Percentiles rank a stretch among this genome's conserved stretches.
These are phyloP conservation scores for Plasmodium blacklocki DNA, from an alignment of 169 alveolate species.

Conservation along the genomic window DNA sequence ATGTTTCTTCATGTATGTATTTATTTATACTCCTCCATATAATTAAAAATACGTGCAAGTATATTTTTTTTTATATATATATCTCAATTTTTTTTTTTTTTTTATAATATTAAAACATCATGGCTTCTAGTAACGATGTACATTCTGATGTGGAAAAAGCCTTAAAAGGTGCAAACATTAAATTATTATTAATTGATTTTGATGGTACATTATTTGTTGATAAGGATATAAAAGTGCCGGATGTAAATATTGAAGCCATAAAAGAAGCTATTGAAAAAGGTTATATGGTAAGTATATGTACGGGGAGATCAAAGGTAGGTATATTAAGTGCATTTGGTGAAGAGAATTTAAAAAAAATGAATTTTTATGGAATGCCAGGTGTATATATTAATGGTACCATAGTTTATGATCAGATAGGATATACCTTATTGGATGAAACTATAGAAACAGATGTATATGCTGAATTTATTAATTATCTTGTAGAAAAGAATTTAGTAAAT, in stretches of 20 bases:
- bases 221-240: conserved; percentile 54
- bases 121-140: background rate
- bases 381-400: conserved; percentile 70
- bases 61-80: too few relatives aligned
- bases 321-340: conserved; percentile 76
- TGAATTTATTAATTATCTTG: conserved; percentile 50
- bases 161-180: conserved; percentile 58
- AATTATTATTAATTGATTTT: conserved; percentile 49
- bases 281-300: conserved; percentile 64
- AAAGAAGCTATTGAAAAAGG: conserved; percentile 71
- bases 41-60: too few relatives aligned
- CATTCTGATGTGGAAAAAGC: conserved; percentile 44
- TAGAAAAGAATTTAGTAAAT: conserved; percentile 47
- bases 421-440: conserved; percentile 58
- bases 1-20: too few relatives aligned
- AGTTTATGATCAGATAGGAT: conserved; percentile 67
- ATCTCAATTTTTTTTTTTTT: background rate
- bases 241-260: conserved; percentile 73
- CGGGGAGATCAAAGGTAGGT: conserved; percentile 70
- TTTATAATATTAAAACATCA: background rate
- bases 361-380: conserved; percentile 75
- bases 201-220: conserved; percentile 74
- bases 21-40: too few relatives aligned
- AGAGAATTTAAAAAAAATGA: conserved; percentile 74
- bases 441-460: conserved; percentile 71